Conservation (phyloP, 495 filamentous ascomycete species). For the Aspergillus steynii region DNA sequence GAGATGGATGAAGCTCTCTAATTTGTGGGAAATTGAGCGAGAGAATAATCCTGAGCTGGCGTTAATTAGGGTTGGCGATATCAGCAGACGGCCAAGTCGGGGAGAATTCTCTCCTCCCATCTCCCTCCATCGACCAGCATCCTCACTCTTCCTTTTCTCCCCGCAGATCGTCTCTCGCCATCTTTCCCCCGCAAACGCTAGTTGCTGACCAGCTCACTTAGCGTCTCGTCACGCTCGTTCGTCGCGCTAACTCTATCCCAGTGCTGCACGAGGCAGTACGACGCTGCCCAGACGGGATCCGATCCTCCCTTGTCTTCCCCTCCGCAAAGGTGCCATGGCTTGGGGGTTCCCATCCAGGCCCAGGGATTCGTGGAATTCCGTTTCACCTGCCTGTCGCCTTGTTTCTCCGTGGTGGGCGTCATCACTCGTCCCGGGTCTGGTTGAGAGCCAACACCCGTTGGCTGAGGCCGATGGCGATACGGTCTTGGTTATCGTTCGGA, state of each 20-base stretch:
- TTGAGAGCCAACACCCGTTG: background rate
- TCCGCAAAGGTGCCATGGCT: background rate
- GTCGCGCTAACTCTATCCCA: constrained; percentile 3
- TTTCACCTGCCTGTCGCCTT: constrained; percentile 12
- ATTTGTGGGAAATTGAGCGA: background rate
- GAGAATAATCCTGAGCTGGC: background rate
- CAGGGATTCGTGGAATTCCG: constrained; percentile 23
- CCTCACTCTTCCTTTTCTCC: background rate
- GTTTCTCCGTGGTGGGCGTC: constrained; percentile 15
- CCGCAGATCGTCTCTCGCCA: background rate
- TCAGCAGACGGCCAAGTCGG: background rate
- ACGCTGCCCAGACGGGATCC: constrained; percentile 3
- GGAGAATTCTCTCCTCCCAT: background rate
- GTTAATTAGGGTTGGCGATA: background rate
- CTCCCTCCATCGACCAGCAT: background rate
- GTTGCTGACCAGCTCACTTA: background rate
- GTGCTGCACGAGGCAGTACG: background rate
- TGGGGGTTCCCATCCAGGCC: background rate
- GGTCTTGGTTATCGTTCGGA: background rate
- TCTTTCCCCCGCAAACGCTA: background rate
- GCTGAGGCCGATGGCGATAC: background rate
- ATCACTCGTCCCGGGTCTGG: constrained; percentile 1
- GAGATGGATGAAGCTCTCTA: background rate
- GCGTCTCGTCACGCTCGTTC: background rate
- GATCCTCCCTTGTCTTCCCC: constrained; percentile 1